Conservation (phyloP, 176 grass and related monocot species). For the Metroxylon sagu region DNA sequence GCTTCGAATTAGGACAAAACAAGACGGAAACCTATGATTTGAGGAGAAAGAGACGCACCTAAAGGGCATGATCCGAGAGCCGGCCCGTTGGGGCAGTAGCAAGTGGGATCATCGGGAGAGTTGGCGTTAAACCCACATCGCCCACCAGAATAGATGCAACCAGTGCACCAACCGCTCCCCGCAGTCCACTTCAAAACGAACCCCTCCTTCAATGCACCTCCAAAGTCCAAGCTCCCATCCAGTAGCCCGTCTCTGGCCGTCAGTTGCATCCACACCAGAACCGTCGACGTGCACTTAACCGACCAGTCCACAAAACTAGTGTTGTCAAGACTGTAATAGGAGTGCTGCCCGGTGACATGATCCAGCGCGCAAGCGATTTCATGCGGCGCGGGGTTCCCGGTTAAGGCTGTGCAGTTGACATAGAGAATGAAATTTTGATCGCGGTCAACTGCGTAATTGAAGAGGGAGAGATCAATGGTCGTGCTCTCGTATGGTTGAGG, state of each 20-base stretch:
- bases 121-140: conserved; percentile 26
- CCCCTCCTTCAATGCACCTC: conserved; percentile 5
- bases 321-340: background rate
- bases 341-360: background rate
- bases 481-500: conserved; percentile 24
- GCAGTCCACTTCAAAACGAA: conserved; percentile 30
- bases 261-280: conserved; percentile 4
- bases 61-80: conserved; percentile 9
- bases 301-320: background rate
- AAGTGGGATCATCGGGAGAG: conserved; percentile 15
- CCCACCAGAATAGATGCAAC: conserved; percentile 30
- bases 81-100: conserved; percentile 34
- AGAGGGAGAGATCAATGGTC: conserved; percentile 7
- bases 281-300: conserved; percentile 9
- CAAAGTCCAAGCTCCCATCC: conserved; percentile 8
- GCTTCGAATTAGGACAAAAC: background rate
- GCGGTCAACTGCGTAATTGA: conserved; percentile 12
- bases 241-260: background rate
- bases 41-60: conserved; percentile 9
- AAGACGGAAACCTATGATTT: background rate
- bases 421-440: conserved; percentile 31
- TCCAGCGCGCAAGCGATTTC: conserved; percentile 1
- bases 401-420: conserved; percentile 5
- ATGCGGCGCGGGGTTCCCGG: fast-evolving
- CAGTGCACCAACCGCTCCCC: conserved; percentile 30